These are phyloP conservation scores for Exophiala alcalophila DNA, from an alignment of 2,329 filamentous ascomycete genomes.

Conservation along the genomic window DNA sequence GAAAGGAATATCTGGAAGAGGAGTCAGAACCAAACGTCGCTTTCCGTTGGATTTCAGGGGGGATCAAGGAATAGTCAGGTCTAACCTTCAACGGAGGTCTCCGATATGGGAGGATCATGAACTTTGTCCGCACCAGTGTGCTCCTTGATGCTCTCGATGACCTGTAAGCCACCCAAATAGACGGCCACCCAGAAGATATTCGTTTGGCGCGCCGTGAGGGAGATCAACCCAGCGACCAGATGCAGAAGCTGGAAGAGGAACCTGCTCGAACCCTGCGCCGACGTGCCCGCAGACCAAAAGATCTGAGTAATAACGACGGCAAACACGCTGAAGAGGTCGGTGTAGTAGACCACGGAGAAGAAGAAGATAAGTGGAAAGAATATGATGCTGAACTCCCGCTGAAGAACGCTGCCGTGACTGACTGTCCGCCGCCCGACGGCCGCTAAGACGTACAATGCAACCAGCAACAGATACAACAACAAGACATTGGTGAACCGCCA, in stretches of 20 bases:
- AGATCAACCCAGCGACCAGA: constrained; percentile 59
- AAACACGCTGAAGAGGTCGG: constrained; percentile 78
- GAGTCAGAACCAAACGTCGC: constrained; percentile 6
- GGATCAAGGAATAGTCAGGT: neutral
- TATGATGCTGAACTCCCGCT: constrained; percentile 49
- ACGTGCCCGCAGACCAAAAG: constrained; percentile 36
- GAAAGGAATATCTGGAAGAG: constrained; percentile 30
- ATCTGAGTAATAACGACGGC: constrained; percentile 69
- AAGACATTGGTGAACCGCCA: constrained; percentile 24
- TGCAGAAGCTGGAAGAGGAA: constrained; percentile 32
- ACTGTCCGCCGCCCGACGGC: constrained; percentile 41
- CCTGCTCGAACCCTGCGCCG: constrained; percentile 19
- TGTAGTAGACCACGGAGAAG: constrained; percentile 95
- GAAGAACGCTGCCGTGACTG: constrained; percentile 48
- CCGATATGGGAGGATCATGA: constrained; percentile 50
- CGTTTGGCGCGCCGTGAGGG: constrained; percentile 82
- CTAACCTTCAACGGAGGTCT: constrained; percentile 51
- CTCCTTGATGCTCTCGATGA: constrained; percentile 35
- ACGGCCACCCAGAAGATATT: constrained; percentile 89
- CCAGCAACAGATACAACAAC: constrained; percentile 25
- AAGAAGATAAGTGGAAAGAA: constrained; percentile 92
- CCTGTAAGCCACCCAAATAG: constrained; percentile 46
- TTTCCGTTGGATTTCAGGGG: neutral
- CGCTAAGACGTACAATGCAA: constrained; percentile 24
- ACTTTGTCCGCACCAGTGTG: constrained; percentile 38